Percentiles rank a stretch among this genome's conserved stretches.
These are phyloP conservation scores for Naganishia kalamii DNA, from an alignment of 768 basidiomycete species.

Conservation along the genomic window DNA sequence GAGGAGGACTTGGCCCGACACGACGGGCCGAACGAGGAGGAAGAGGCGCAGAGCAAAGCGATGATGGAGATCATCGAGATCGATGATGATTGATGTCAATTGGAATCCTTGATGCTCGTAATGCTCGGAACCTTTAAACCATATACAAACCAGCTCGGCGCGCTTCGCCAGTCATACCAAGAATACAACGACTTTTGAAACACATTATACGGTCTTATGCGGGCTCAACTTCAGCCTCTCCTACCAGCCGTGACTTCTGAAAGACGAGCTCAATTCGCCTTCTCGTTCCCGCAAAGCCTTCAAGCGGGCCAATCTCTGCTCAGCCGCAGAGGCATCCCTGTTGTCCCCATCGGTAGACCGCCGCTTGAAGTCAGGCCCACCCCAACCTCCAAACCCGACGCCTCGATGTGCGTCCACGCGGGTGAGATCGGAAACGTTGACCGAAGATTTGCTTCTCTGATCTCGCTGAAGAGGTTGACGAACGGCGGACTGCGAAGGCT, in stretches of 20 bases:
- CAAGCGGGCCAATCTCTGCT: slow-evolving; percentile 8
- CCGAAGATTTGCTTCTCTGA: slow-evolving; percentile 21
- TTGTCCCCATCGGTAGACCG: slow-evolving; percentile 16
- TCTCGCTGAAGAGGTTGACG: slow-evolving; percentile 4
- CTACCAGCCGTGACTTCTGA: slow-evolving; percentile 25
- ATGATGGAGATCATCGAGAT: slow-evolving; percentile 3
- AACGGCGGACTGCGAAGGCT: not conserved
- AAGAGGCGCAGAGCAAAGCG: not conserved
- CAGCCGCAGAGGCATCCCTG: not conserved
- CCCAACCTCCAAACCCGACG: slow-evolving; percentile 10
- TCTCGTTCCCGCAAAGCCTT: slow-evolving; percentile 16
- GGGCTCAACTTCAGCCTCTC: not conserved
- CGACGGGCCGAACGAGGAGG: not conserved
- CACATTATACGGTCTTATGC: not conserved
- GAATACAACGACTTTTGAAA: slow-evolving; percentile 1
- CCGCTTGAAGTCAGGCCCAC: not conserved
- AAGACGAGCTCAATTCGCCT: slow-evolving; percentile 24
- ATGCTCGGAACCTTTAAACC: not conserved
- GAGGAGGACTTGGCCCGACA: not conserved
- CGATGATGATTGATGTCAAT: not conserved
- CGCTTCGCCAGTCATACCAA: not conserved
- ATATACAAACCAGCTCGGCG: not conserved
- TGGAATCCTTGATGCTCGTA: not conserved
- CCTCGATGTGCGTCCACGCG: slow-evolving; percentile 6
- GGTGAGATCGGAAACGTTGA: slow-evolving; percentile 17